Evolutionary conservation across 208 protist genomes (phyloP), one percentile per base, ranked within the genome.

Genomic region (Trypanosoma melophagium): DNA sequence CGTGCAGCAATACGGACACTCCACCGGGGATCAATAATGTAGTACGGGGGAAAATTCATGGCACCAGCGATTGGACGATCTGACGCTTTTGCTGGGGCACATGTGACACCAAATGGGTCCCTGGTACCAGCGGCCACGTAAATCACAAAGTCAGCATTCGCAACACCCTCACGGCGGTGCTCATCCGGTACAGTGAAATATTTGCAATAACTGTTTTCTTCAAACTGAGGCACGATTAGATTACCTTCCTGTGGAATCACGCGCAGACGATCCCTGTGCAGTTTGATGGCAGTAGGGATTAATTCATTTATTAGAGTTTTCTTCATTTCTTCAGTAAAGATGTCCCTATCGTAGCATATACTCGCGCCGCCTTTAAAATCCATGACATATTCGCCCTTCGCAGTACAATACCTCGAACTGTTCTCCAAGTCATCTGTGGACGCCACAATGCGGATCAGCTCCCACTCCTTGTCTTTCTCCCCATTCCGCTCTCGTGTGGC

Each of bases 1-100:
- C 10, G 42, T 75, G 94, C 90, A 66, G 94, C 90, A 7, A 73
- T 53, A 12, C 87, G 54, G 13, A 51, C 53, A 22, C 73, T 71
- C 1, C 72, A 60, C 8, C 56, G 60, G 3, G 5, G 0, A 19
- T 52, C 47, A 44, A n/a, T 9, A 3, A 45, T 86, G 67, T 55
- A 78, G 51, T 51, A 17, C 50, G 0, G 83, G 66, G 2, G 76
- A 56, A 87, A 54, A 73, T 80, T 84, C 41, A 74, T 25, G 19
- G 79, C 74, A 19, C 74, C 82, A 16, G 80, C 74, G 9, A 78
- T 51, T 4, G 83, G 81, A 9, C 61, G 75, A 10, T 47, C 51
- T 22, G 60, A 52, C n/a, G 60, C 55, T 3, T 38, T 8, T 25
- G 60, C 51, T 38, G 58, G 55, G 12, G 61, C 45, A 60, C 89